Percentiles rank a stretch among this genome's conserved stretches.
Conservation (phyloP, 2,329 filamentous ascomycete species). For the Biscogniauxia mediterranea region DNA sequence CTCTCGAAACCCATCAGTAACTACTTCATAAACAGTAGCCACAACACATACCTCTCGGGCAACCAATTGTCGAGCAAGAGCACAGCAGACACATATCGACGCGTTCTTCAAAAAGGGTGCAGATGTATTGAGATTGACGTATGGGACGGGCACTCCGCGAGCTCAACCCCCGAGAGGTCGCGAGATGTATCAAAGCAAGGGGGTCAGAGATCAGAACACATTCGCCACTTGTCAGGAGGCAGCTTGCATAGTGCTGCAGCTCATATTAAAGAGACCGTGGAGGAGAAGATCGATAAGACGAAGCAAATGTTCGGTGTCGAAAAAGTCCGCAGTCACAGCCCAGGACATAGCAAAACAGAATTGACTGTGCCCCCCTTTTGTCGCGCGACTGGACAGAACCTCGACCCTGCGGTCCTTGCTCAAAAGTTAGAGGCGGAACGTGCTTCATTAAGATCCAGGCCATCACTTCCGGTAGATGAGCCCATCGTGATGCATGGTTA, state of each 20-base stretch:
- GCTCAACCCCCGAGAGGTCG: slow-evolving; percentile 30
- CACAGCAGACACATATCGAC: slow-evolving; percentile 69
- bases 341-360: slow-evolving; percentile 27
- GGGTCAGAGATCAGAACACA: slow-evolving; percentile 41
- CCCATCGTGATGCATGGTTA: slow-evolving; percentile 81
- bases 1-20: slow-evolving; percentile 71
- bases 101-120: slow-evolving; percentile 74
- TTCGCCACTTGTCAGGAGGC: slow-evolving; percentile 45
- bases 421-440: slow-evolving; percentile 17
- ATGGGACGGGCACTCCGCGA: slow-evolving; percentile 67
- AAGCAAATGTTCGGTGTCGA: slow-evolving; percentile 31
- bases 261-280: slow-evolving; percentile 35
- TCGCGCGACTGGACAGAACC: slow-evolving; percentile 11
- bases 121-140: slow-evolving; percentile 94
- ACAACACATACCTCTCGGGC: slow-evolving; percentile 89
- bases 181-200: slow-evolving; percentile 37
- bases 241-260: slow-evolving; percentile 46
- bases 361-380: slow-evolving; percentile 17
- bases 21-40: slow-evolving; percentile 92
- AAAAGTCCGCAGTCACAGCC: slow-evolving; percentile 29
- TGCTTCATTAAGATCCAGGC: slow-evolving; percentile 23
- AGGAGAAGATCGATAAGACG: slow-evolving; percentile 36
- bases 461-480: slow-evolving; percentile 50
- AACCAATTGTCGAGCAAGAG: slow-evolving; percentile 80
- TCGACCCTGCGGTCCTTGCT: slow-evolving; percentile 13